A percentile compares a stretch with the other conserved stretches of the same genome.
Evolutionary conservation across 2,329 filamentous ascomycete species (phyloP).

Genomic region (Didymellaceae sp.): DNA sequence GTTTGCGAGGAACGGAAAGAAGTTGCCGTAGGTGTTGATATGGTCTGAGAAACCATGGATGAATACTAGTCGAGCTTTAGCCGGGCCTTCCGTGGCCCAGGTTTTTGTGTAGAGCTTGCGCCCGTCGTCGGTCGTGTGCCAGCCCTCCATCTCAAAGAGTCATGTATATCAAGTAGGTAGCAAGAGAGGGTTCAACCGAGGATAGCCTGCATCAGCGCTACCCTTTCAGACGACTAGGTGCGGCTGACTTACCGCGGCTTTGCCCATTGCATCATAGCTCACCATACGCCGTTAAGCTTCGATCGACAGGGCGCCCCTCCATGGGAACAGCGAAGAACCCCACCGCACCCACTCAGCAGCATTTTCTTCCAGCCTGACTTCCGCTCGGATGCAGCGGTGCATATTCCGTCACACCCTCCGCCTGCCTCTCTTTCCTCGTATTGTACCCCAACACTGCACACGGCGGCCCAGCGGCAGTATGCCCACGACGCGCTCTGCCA

Average conservation of each 20-base stretch:
- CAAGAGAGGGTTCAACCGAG: neutral
- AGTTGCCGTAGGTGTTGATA: slow-evolving; percentile 74
- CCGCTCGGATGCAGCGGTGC: slow-evolving; percentile 22
- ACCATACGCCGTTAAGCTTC: slow-evolving; percentile 10
- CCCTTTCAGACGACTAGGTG: neutral
- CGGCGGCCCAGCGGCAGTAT: slow-evolving; percentile 36
- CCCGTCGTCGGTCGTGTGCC: slow-evolving; percentile 59
- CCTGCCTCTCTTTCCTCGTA: slow-evolving; percentile 19
- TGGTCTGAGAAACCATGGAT: slow-evolving; percentile 82
- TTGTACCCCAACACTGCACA: slow-evolving; percentile 20
- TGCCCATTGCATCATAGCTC: slow-evolving; percentile 15
- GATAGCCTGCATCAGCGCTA: neutral
- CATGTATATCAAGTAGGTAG: neutral
- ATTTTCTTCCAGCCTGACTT: slow-evolving; percentile 20
- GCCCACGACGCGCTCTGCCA: slow-evolving; percentile 40
- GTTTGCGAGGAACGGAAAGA: slow-evolving; percentile 74
- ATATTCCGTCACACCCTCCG: slow-evolving; percentile 25
- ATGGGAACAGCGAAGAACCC: slow-evolving; percentile 14
- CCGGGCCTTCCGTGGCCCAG: slow-evolving; percentile 63
- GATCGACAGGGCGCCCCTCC: slow-evolving; percentile 11
- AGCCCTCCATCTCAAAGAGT: slow-evolving; percentile 54
- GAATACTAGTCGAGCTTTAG: slow-evolving; percentile 77
- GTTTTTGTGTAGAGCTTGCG: slow-evolving; percentile 66
- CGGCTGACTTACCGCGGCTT: slow-evolving; percentile 11
- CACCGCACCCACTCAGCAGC: slow-evolving; percentile 27